Percentiles rank a stretch among this genome's conserved stretches.
Evolutionary conservation across 257 asterid species (phyloP).

Genomic region (Oldenlandia corymbosa): DNA sequence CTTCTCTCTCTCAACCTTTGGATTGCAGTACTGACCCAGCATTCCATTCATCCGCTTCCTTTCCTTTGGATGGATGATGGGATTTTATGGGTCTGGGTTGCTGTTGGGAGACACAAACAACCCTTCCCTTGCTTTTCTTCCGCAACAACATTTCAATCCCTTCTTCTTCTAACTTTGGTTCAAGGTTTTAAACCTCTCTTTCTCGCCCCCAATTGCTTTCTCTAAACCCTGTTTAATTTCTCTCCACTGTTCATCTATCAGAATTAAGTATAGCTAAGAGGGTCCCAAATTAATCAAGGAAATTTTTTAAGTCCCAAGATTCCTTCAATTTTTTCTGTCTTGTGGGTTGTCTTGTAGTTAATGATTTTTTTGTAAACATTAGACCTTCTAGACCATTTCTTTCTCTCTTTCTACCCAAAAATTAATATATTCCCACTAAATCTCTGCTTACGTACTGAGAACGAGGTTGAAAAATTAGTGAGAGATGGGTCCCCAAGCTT

Average conservation of each 20-base stretch:
- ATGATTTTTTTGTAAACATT: slow-evolving; percentile 3
- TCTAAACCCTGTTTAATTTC: background rate
- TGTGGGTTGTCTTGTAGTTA: slow-evolving; percentile 5
- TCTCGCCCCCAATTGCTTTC: too few species aligned
- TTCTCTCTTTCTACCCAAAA: background rate
- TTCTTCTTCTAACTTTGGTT: background rate
- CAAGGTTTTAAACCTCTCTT: too few species aligned
- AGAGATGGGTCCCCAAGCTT: slow-evolving; percentile 23
- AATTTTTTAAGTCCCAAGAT: slow-evolving; percentile 6
- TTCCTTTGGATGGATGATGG: slow-evolving; percentile 12
- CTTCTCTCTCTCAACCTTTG: too few species aligned
- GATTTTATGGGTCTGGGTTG: slow-evolving; percentile 20
- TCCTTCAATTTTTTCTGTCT: slow-evolving; percentile 7
- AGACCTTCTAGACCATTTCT: slow-evolving; percentile 7
- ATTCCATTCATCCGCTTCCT: slow-evolving; percentile 3
- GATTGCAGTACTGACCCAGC: slow-evolving; percentile 3
- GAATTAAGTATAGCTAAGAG: too few species aligned
- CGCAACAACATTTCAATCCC: background rate
- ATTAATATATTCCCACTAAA: slow-evolving; percentile 4
- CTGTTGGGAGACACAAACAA: slow-evolving; percentile 40
- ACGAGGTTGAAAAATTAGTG: slow-evolving; percentile 20
- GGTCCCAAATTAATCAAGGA: too few species aligned
- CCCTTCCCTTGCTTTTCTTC: background rate
- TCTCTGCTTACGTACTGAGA: slow-evolving; percentile 27
- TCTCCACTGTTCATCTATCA: too few species aligned